These are phyloP conservation scores for Cryphonectria nitschkei DNA, from an alignment of 2,329 filamentous ascomycete genomes.

Conservation along the genomic window DNA sequence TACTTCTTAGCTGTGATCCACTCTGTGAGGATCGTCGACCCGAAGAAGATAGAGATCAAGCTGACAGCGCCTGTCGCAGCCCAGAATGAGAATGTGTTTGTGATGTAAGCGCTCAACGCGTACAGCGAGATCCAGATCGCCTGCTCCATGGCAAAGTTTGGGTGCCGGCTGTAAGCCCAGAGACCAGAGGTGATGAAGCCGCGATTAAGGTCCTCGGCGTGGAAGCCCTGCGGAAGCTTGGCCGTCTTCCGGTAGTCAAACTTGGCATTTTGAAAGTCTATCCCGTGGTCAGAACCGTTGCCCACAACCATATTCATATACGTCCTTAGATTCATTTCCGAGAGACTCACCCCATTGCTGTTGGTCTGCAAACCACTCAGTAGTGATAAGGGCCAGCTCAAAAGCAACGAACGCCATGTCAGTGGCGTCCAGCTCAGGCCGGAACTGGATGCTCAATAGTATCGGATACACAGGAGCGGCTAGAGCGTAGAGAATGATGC, in stretches of 20 bases:
- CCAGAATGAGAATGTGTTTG: slow-evolving; percentile 77
- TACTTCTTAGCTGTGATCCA: slow-evolving; percentile 81
- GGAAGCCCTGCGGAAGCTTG: slow-evolving; percentile 68
- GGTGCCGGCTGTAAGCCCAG: slow-evolving; percentile 87
- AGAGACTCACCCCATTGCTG: slow-evolving; percentile 78
- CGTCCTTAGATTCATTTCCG: no score
- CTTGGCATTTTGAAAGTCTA: slow-evolving; percentile 83
- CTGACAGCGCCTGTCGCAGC: slow-evolving; percentile 68
- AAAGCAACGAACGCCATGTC: slow-evolving; percentile 54
- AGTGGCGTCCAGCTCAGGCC: slow-evolving; percentile 48
- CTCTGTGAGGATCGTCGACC: slow-evolving; percentile 87
- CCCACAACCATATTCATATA: neutral
- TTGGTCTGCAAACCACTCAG: slow-evolving; percentile 84
- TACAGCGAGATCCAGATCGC: slow-evolving; percentile 87
- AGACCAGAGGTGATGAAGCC: slow-evolving; percentile 86
- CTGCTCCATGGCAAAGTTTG: slow-evolving; percentile 94
- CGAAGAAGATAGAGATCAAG: slow-evolving; percentile 84
- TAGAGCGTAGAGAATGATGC: slow-evolving; percentile 78
- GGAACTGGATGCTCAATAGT: slow-evolving; percentile 70
- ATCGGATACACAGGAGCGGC: slow-evolving; percentile 80
- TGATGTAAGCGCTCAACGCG: slow-evolving; percentile 81
- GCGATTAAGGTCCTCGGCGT: slow-evolving; percentile 78
- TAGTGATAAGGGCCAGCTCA: slow-evolving; percentile 55
- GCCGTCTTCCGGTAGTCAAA: slow-evolving; percentile 72
- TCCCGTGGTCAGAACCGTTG: slow-evolving; percentile 24